A percentile compares a stretch with the other conserved stretches of the same genome.
Evolutionary conservation across 306 rosid species (phyloP).

Genomic region (Trifolium pratense): DNA sequence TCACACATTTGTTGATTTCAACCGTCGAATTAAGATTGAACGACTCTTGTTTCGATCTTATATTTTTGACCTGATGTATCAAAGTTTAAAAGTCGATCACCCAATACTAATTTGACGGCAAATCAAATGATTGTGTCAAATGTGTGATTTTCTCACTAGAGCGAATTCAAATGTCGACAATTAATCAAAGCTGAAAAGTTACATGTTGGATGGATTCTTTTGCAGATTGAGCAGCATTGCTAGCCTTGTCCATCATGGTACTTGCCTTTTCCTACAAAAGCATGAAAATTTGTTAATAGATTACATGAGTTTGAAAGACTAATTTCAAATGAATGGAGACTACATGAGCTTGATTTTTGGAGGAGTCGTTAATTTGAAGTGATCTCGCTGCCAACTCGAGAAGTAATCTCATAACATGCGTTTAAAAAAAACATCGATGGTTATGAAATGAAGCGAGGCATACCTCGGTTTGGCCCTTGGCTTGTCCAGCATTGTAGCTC

Average conservation of each 20-base stretch:
- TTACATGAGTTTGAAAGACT: background rate
- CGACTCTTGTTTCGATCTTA: background rate
- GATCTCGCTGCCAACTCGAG: background rate
- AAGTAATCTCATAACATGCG: background rate
- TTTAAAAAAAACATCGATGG: background rate
- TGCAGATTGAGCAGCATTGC: conserved; percentile 51
- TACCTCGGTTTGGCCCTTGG: conserved; percentile 69
- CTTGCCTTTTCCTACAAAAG: conserved; percentile 61
- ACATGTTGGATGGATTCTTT: conserved; percentile 58
- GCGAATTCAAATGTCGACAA: background rate
- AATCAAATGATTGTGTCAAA: background rate
- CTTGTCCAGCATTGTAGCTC: conserved; percentile 58
- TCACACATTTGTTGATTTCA: no score
- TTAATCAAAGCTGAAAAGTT: background rate
- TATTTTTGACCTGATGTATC: background rate
- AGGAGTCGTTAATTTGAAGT: background rate
- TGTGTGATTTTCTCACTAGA: background rate
- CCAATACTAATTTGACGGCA: background rate
- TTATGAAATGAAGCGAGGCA: background rate
- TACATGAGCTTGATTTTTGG: background rate
- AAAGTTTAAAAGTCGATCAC: background rate
- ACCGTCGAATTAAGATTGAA: no score
- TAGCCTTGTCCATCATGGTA: conserved; percentile 56
- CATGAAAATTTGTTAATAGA: background rate
- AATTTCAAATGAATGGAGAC: background rate